These are phyloP conservation scores for Suillus clintonianus DNA, from an alignment of 768 basidiomycete species.

Conservation along the genomic window DNA sequence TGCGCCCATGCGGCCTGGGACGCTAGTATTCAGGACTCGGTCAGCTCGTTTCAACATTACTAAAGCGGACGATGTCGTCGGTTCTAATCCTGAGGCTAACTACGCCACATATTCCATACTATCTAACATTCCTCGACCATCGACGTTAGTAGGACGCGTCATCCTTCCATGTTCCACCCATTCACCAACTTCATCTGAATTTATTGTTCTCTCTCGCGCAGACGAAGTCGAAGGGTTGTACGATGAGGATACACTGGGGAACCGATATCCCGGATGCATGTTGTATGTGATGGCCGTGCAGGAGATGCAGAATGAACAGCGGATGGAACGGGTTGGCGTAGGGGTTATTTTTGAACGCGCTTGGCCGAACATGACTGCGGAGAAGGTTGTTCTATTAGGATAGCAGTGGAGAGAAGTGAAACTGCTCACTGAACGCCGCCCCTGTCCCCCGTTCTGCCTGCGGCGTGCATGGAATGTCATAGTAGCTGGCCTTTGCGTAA, in stretches of 20 bases:
- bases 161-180: constrained; percentile 15
- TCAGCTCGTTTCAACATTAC: constrained; percentile 12
- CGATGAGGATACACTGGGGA: constrained; percentile 13
- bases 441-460: too few species aligned
- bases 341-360: constrained; percentile 21
- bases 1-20: constrained; percentile 13
- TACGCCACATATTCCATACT: constrained; percentile 15
- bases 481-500: too few species aligned
- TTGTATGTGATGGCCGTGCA: constrained; percentile 24
- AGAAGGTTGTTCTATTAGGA: not conserved
- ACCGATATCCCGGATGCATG: constrained; percentile 14
- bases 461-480: too few species aligned
- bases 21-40: constrained; percentile 26
- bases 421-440: too few species aligned
- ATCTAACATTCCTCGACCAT: not conserved
- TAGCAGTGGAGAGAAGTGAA: not conserved
- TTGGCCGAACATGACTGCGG: constrained; percentile 7
- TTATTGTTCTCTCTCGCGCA: constrained; percentile 23
- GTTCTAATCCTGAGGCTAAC: not conserved
- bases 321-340: constrained; percentile 23
- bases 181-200: constrained; percentile 12
- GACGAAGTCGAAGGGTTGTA: constrained; percentile 8
- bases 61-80: not conserved
- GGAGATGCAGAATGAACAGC: not conserved
- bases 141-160: constrained; percentile 13